Conservation (phyloP, 2,329 filamentous ascomycete genomes). For the Aspergillus puulaauensis region DNA sequence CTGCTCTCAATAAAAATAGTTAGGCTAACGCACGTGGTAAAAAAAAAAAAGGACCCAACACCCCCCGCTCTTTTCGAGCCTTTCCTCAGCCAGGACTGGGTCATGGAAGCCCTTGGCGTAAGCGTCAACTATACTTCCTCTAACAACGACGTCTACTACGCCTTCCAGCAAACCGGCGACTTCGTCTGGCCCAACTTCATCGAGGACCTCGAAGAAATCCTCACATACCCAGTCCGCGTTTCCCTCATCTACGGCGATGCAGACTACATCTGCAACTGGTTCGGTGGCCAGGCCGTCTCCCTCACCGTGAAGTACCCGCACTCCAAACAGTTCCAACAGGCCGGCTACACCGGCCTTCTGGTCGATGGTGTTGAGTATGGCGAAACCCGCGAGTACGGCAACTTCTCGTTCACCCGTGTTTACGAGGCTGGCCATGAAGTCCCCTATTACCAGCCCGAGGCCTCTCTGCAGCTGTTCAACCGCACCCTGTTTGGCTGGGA, state of each 20-base stretch:
- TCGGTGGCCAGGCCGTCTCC: slow-evolving; percentile 73
- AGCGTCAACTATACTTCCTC: slow-evolving; percentile 59
- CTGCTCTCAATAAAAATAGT: not conserved
- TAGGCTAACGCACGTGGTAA: not conserved
- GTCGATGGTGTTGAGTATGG: slow-evolving; percentile 68
- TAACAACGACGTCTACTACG: slow-evolving; percentile 43
- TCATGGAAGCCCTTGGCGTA: slow-evolving; percentile 62
- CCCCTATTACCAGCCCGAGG: slow-evolving; percentile 58
- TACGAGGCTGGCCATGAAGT: slow-evolving; percentile 67
- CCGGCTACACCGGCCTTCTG: slow-evolving; percentile 71
- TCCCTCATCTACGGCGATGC: slow-evolving; percentile 70
- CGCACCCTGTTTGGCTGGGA: slow-evolving; percentile 59
- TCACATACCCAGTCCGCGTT: slow-evolving; percentile 64
- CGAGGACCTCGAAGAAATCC: slow-evolving; percentile 58
- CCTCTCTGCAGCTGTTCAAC: slow-evolving; percentile 60
- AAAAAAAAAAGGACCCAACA: slow-evolving; percentile 55
- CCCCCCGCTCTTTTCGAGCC: slow-evolving; percentile 61
- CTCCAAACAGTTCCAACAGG: slow-evolving; percentile 58
- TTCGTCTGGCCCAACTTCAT: slow-evolving; percentile 64
- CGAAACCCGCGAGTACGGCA: slow-evolving; percentile 73
- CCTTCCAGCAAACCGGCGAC: slow-evolving; percentile 57
- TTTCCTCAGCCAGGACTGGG: slow-evolving; percentile 62
- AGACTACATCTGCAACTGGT: slow-evolving; percentile 57
- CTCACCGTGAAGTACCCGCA: slow-evolving; percentile 56
- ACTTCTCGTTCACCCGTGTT: slow-evolving; percentile 66